Evolutionary conservation across 768 basidiomycete genomes (phyloP).

Genomic region (Lepiota subincarnata): DNA sequence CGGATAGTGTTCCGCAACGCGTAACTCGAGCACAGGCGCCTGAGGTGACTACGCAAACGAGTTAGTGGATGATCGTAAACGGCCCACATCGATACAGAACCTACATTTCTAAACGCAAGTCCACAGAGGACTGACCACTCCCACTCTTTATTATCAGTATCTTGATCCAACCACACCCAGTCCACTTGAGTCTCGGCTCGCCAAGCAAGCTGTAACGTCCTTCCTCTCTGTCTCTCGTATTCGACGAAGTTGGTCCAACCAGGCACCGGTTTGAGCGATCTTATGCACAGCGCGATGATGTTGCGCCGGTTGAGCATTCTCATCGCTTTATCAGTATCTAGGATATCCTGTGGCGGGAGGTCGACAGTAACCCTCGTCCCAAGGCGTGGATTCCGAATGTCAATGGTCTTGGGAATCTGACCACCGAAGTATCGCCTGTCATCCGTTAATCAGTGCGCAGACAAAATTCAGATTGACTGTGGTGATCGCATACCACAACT

Average conservation of each 20-base stretch:
- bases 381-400: constrained; percentile 66
- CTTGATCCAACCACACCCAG: constrained; percentile 79
- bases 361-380: constrained; percentile 68
- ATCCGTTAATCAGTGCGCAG: not conserved
- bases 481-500: constrained; percentile 55
- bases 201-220: constrained; percentile 75
- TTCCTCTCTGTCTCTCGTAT: constrained; percentile 48
- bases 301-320: constrained; percentile 56
- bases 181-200: constrained; percentile 68
- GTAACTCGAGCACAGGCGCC: constrained; percentile 65
- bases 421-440: constrained; percentile 71
- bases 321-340: constrained; percentile 36
- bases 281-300: constrained; percentile 58
- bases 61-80: constrained; percentile 5
- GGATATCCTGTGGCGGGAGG: constrained; percentile 46
- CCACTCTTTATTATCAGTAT: constrained; percentile 56
- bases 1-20: constrained; percentile 67
- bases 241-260: constrained; percentile 65
- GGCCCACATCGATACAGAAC: constrained; percentile 14
- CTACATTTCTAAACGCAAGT: constrained; percentile 66
- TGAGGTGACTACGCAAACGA: constrained; percentile 24
- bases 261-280: constrained; percentile 47
- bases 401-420: constrained; percentile 60
- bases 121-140: constrained; percentile 77
- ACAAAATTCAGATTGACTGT: not conserved